Evolutionary conservation across 768 basidiomycete genomes (phyloP), one percentile per base, ranked within the genome.

Genomic region (Podaxis rugospora): DNA sequence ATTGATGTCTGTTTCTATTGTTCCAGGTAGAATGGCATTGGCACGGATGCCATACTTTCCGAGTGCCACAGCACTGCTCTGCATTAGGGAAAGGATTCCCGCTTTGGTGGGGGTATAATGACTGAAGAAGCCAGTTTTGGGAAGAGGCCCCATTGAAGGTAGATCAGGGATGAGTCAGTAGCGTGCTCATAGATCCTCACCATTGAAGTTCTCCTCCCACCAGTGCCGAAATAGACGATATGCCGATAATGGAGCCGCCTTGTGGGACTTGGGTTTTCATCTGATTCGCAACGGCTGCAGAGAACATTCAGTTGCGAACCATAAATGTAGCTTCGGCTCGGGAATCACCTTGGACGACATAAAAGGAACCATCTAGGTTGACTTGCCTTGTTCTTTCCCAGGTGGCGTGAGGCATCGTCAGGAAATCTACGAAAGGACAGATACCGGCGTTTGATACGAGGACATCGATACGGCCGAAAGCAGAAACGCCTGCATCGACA

Each of bases 91-190:
- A 47, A 88, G 80, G 55, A 92, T 84, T 1, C 87, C 89, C 1
- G 90, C 90, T 68, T 92, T 90, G 4, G 90, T 91, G 4, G 89
- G 89, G 2, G 87, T 89, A 66, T 91, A 92, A 68, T 90, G 89
- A 55, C 84, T 84, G 62, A 1, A 56, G 42, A n/a, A 35, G 6
- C 46, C 52, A 18, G 57, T 27, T 55, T 21, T 16, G 23, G 5
- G 42, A 52, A 6, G 42, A 27, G 1, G 47, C 11, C 9, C 32
- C 23, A 55, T 51, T 49, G 42, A 28, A 47, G 54, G 21, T 28
- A 46, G n/a, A 27, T 59, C 25, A 44, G 28, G 46, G 46, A 52
- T 55, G 61, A 27, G 42, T 44, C 50, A 55, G 21, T 37, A 28
- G 27, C 23, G 16, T 36, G 13, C 14, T 13, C 14, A n/a, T 11